Conservation (phyloP, 2,329 filamentous ascomycete genomes). For the Ceratocystis papillata region DNA sequence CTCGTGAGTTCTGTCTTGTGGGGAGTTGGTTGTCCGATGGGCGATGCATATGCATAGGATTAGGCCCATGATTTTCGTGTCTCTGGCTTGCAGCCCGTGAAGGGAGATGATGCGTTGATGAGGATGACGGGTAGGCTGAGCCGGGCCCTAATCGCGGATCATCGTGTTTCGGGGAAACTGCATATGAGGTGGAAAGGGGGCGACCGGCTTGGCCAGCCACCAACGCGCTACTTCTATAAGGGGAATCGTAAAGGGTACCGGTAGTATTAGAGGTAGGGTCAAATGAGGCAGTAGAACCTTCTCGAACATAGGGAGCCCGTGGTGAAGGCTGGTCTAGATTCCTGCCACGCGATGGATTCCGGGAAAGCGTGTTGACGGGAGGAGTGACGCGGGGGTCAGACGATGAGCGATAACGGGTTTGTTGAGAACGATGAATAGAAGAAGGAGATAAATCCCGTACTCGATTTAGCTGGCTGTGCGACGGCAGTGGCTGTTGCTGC, state of each 20-base stretch:
- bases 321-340: conserved; percentile 17
- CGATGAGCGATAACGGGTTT: conserved; percentile 23
- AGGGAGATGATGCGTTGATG: conserved; percentile 15
- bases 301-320: conserved; percentile 22
- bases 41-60: background rate
- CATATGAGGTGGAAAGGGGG: conserved; percentile 22
- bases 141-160: conserved; percentile 32
- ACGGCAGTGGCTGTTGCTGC: conserved; percentile 21
- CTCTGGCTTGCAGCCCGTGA: conserved; percentile 22
- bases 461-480: conserved; percentile 23
- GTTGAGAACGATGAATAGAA: conserved; percentile 16
- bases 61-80: background rate
- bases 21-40: conserved; percentile 19
- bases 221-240: conserved; percentile 22
- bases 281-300: conserved; percentile 22
- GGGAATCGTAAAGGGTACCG: conserved; percentile 19
- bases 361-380: conserved; percentile 17
- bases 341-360: conserved; percentile 23
- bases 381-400: conserved; percentile 21
- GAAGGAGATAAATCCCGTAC: conserved; percentile 22
- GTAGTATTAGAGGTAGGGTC: conserved; percentile 13
- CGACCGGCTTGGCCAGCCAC: conserved; percentile 18
- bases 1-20: conserved; percentile 53
- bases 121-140: conserved; percentile 10
- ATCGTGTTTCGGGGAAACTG: conserved; percentile 29